Conservation (phyloP, 768 basidiomycete genomes). For the Myochromella boudieri region DNA sequence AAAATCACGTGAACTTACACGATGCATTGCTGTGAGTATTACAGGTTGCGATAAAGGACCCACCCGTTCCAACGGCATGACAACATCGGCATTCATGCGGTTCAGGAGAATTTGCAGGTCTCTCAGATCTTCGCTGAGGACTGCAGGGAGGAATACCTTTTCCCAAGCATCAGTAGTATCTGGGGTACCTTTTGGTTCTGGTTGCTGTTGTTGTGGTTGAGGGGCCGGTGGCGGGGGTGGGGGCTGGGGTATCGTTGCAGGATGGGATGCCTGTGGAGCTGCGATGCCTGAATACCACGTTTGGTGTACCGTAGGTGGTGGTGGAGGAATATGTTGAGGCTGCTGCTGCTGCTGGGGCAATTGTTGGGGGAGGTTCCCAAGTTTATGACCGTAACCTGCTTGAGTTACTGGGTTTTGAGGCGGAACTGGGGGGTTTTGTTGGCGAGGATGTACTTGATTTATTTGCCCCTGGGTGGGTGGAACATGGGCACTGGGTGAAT, state of each 20-base stretch:
- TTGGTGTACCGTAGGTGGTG: constrained; percentile 40
- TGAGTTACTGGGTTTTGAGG: constrained; percentile 38
- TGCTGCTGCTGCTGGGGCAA: constrained; percentile 35
- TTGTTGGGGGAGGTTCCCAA: constrained; percentile 35
- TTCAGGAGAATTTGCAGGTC: constrained; percentile 75
- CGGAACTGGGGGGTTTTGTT: constrained; percentile 38
- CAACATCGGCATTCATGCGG: constrained; percentile 73
- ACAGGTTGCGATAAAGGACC: constrained; percentile 82
- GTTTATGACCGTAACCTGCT: constrained; percentile 36
- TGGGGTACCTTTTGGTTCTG: constrained; percentile 11
- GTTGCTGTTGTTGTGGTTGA: constrained; percentile 6
- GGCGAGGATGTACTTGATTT: constrained; percentile 40
- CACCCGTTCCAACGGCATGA: constrained; percentile 74
- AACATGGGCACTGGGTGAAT: constrained; percentile 39
- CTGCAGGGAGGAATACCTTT: constrained; percentile 73
- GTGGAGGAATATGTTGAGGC: constrained; percentile 27
- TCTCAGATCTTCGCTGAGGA: constrained; percentile 70
- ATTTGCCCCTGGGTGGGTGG: constrained; percentile 36
- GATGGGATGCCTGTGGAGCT: constrained; percentile 82
- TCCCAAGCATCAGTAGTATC: constrained; percentile 53
- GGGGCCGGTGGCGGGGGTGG: constrained; percentile 30
- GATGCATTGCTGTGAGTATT: constrained; percentile 77
- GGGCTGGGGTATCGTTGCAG: constrained; percentile 66
- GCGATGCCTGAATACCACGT: constrained; percentile 72
- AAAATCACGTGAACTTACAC: constrained; percentile 47